Percentiles rank a stretch among this genome's conserved stretches.
Conservation (phyloP, 768 basidiomycete species). For the Kwoniella shandongensis region DNA sequence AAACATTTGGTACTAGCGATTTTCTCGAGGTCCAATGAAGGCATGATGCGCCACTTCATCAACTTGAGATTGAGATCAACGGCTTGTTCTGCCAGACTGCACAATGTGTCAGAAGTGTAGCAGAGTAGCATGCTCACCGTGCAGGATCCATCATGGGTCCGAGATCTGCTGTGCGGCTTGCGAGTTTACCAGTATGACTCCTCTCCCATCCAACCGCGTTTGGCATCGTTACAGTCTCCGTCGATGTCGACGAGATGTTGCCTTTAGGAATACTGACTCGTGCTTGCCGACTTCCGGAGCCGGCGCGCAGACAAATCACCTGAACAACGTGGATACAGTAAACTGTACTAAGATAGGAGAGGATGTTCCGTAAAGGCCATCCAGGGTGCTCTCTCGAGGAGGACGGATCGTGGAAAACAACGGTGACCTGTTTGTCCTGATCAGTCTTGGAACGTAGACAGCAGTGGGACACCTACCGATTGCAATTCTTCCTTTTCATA, state of each 20-base stretch:
- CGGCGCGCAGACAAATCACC: conserved; percentile 72
- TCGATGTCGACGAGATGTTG: not conserved
- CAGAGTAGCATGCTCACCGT: conserved; percentile 57
- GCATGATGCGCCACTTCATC: conserved; percentile 96
- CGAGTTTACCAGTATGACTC: conserved; percentile 81
- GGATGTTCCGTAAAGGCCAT: conserved; percentile 91
- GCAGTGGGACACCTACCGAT: no score
- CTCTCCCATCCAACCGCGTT: conserved; percentile 93
- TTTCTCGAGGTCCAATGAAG: conserved; percentile 81
- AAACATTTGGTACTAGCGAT: conserved; percentile 76
- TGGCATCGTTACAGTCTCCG: conserved; percentile 51
- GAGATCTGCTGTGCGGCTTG: conserved; percentile 81
- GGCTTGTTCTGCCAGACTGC: conserved; percentile 87
- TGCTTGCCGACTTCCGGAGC: conserved; percentile 20
- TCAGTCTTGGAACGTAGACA: no score
- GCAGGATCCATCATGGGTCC: conserved; percentile 95
- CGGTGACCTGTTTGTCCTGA: conserved; percentile 57
- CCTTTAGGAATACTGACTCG: not conserved
- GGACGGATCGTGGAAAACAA: conserved; percentile 83
- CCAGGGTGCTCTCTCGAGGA: conserved; percentile 71
- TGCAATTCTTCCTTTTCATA: no score
- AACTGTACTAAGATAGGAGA: conserved; percentile 70
- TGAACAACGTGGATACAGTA: conserved; percentile 60
- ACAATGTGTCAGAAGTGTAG: not conserved
- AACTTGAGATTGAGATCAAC: conserved; percentile 97